Evolutionary conservation across 2,329 filamentous ascomycete genomes (phyloP).

Genomic region (Neofusicoccum parvum): DNA sequence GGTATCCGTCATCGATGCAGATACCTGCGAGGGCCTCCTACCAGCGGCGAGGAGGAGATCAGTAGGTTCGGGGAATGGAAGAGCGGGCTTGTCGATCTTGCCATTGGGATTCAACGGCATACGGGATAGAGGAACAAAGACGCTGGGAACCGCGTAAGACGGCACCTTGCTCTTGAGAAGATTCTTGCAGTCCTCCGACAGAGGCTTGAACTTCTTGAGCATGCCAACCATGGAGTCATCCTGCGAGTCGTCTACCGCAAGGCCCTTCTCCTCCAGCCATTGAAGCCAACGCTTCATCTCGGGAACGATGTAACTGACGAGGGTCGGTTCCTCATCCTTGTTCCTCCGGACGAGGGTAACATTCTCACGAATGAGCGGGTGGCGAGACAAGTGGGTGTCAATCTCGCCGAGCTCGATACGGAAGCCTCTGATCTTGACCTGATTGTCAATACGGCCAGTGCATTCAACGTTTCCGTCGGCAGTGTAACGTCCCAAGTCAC

Average conservation of each 20-base stretch:
- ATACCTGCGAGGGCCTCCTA: slow-evolving; percentile 46
- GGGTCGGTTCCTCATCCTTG: slow-evolving; percentile 78
- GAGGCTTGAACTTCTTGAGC: slow-evolving; percentile 62
- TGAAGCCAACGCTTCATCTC: slow-evolving; percentile 73
- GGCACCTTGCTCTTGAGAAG: slow-evolving; percentile 73
- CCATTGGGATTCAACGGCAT: slow-evolving; percentile 80
- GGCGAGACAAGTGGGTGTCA: slow-evolving; percentile 75
- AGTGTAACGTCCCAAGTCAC: slow-evolving; percentile 79
- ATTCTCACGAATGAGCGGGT: slow-evolving; percentile 78
- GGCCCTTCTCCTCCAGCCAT: slow-evolving; percentile 59
- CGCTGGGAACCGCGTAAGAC: slow-evolving; percentile 72
- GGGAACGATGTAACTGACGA: slow-evolving; percentile 90
- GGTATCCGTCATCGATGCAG: slow-evolving; percentile 56
- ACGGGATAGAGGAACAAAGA: slow-evolving; percentile 71
- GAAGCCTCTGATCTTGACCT: slow-evolving; percentile 96
- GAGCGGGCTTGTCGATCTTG: slow-evolving; percentile 76
- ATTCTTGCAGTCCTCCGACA: slow-evolving; percentile 64
- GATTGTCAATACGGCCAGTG: slow-evolving; percentile 79
- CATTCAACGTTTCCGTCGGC: slow-evolving; percentile 73
- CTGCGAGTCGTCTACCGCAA: slow-evolving; percentile 43
- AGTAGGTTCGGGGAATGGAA: slow-evolving; percentile 78
- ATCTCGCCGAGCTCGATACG: slow-evolving; percentile 94
- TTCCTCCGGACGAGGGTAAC: slow-evolving; percentile 83
- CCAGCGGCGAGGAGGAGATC: slow-evolving; percentile 62
- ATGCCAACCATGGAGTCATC: slow-evolving; percentile 51